Evolutionary conservation across 495 filamentous ascomycete species (phyloP), one percentile per base, ranked within the genome.

Genomic region (Daldinia bambusicola): DNA sequence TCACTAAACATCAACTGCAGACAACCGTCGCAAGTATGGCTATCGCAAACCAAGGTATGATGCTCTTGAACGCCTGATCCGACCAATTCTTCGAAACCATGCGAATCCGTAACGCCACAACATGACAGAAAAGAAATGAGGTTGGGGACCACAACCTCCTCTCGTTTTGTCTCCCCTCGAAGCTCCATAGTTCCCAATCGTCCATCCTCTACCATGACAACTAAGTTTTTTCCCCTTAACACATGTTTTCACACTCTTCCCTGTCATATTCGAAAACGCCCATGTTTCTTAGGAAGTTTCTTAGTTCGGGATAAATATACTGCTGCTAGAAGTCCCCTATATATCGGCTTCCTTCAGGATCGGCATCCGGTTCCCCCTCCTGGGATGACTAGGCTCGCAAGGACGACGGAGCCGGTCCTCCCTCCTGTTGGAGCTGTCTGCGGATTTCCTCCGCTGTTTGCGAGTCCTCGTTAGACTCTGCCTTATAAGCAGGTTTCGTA

Each of bases 391-490:
- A 76, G 57, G 71, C 61, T 66, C 75, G 72, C 50, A 77, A 55
- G 20, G 75, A 75, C 12, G 75, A 70, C 30, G 74, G 74, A 14
- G 75, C 66, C 16, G 75, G 73, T 36, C 66, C 31, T 8, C 72
- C 74, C 7, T 80, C 80, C 0, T 74, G 66, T 53, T 78, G 77
- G 40, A 81, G 61, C 52, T 83, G 81, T 41, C 81, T 70, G 53
- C 78, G 78, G 16, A 79, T 78, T 51, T 80, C 78, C 55, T 82
- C 78, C 0, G 77, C 77, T 2, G 79, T 81, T 41, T 80, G 71
- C 34, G 72, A 74, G 14, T 82, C 77, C 5, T 79, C 79, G 7
- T 75, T 75, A 13, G 66, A 30, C n/a, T 77, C 74, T 13, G 64
- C 34, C 53, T 77, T 77, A 34, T 74, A 73, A 1, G 53, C 58